A percentile compares a stretch with the other conserved stretches of the same genome.
These are phyloP conservation scores for sorghum (Sorghum bicolor) DNA, from an alignment of 176 grass and related monocot species.

Conservation along the genomic window DNA sequence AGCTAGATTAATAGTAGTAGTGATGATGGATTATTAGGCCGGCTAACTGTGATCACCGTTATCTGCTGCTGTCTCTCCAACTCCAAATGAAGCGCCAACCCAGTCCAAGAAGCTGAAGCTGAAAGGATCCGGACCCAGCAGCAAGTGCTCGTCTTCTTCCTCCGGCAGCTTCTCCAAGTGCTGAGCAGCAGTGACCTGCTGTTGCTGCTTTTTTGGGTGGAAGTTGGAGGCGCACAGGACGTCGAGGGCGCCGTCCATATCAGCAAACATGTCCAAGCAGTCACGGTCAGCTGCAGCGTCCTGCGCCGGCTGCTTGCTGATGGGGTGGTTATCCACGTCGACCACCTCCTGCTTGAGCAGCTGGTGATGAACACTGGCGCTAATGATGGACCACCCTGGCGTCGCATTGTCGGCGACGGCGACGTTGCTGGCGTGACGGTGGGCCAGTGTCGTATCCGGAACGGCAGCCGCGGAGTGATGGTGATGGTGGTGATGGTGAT, in stretches of 20 bases:
- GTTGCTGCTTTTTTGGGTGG: background rate
- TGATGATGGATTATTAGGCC: background rate
- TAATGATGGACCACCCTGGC: background rate
- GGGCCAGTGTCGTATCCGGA: background rate
- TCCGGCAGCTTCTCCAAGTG: conserved; percentile 14
- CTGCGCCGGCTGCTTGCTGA: background rate
- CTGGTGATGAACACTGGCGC: background rate
- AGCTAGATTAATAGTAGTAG: background rate
- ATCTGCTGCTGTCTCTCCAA: background rate
- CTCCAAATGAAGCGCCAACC: background rate
- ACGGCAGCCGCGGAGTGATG: background rate
- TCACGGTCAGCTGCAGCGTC: background rate
- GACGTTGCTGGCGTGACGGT: background rate
- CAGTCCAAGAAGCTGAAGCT: conserved; percentile 53
- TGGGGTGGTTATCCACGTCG: background rate
- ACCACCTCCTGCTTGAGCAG: conserved; percentile 22
- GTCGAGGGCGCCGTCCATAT: conserved; percentile 10
- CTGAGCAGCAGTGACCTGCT: conserved; percentile 18
- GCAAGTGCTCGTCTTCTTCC: conserved; percentile 30
- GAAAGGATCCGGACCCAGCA: conserved; percentile 48
- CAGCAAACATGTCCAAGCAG: background rate
- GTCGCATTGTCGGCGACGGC: background rate
- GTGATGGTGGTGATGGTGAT: background rate
- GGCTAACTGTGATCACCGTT: background rate
- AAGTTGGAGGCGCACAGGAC: background rate